Percentiles rank a stretch among this genome's conserved stretches.
Evolutionary conservation across 768 basidiomycete species (phyloP).

Genomic region (Trametes sanguinea): DNA sequence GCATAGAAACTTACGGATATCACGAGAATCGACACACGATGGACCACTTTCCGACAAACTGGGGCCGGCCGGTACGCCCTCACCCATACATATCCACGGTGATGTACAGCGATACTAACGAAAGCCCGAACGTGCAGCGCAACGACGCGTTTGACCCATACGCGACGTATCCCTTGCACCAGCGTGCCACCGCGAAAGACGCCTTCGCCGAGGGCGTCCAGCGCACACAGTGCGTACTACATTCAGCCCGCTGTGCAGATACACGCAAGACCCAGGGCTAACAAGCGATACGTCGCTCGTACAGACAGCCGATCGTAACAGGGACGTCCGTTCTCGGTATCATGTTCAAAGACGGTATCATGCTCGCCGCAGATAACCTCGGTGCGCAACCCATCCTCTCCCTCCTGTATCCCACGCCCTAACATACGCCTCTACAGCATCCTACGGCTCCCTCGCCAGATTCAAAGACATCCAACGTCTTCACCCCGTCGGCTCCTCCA

Average conservation of each 20-base stretch:
- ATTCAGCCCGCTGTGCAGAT: neutral
- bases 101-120: neutral
- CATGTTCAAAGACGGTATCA: slow-evolving; percentile 94
- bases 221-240: slow-evolving; percentile 70
- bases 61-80: slow-evolving; percentile 72
- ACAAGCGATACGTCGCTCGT: neutral
- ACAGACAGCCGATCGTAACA: slow-evolving; percentile 90
- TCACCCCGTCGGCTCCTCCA: slow-evolving; percentile 78
- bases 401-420: neutral
- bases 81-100: neutral
- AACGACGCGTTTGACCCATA: slow-evolving; percentile 77
- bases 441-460: slow-evolving; percentile 95
- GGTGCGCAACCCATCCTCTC: slow-evolving; percentile 49
- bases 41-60: slow-evolving; percentile 86
- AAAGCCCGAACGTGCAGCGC: slow-evolving; percentile 44
- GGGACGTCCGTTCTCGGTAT: slow-evolving; percentile 95
- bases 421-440: slow-evolving; percentile 51
- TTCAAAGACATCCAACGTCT: slow-evolving; percentile 95
- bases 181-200: slow-evolving; percentile 52
- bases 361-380: slow-evolving; percentile 98
- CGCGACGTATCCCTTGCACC: slow-evolving; percentile 74
- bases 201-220: slow-evolving; percentile 67
- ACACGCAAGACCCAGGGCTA: too few relatives aligned
- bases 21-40: slow-evolving; percentile 36
- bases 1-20: too few relatives aligned